Evolutionary conservation across 2,329 filamentous ascomycete species (phyloP).

Genomic region (Ascochyta fabae): DNA sequence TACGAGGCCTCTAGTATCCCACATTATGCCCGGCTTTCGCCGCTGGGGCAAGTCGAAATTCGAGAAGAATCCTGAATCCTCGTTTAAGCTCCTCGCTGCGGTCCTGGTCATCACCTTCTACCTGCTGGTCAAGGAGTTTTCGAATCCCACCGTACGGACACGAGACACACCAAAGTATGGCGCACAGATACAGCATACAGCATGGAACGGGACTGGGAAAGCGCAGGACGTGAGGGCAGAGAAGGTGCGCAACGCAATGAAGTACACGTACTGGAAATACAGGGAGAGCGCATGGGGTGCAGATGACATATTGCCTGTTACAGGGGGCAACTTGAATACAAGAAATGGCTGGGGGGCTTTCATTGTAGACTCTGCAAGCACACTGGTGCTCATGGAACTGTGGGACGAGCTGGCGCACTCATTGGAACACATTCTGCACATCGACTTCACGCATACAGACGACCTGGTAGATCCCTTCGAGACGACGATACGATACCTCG

Average conservation of each 20-base stretch:
- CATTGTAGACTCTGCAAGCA: conserved; percentile 51
- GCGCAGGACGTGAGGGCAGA: conserved; percentile 45
- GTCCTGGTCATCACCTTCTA: conserved; percentile 51
- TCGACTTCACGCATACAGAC: conserved; percentile 46
- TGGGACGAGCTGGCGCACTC: conserved; percentile 51
- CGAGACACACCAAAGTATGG: conserved; percentile 23
- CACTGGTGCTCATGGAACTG: conserved; percentile 51
- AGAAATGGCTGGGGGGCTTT: conserved; percentile 54
- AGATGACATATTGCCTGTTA: conserved; percentile 50
- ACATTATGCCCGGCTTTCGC: conserved; percentile 45
- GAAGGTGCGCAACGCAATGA: conserved; percentile 49
- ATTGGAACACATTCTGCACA: conserved; percentile 48
- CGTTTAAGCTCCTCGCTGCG: conserved; percentile 51
- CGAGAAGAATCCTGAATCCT: conserved; percentile 49
- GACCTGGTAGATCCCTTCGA: conserved; percentile 52
- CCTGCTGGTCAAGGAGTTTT: conserved; percentile 49
- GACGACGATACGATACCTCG: conserved; percentile 52
- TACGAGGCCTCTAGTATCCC: conserved; percentile 10
- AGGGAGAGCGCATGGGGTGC: conserved; percentile 49
- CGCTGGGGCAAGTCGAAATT: conserved; percentile 48
- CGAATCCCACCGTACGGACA: conserved; percentile 36
- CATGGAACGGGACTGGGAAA: conserved; percentile 45
- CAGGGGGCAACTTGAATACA: conserved; percentile 43
- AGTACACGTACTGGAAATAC: conserved; percentile 51
- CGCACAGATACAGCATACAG: conserved; percentile 42